Conservation (phyloP, 2,329 filamentous ascomycete genomes). For the Canariomyces notabilis region DNA sequence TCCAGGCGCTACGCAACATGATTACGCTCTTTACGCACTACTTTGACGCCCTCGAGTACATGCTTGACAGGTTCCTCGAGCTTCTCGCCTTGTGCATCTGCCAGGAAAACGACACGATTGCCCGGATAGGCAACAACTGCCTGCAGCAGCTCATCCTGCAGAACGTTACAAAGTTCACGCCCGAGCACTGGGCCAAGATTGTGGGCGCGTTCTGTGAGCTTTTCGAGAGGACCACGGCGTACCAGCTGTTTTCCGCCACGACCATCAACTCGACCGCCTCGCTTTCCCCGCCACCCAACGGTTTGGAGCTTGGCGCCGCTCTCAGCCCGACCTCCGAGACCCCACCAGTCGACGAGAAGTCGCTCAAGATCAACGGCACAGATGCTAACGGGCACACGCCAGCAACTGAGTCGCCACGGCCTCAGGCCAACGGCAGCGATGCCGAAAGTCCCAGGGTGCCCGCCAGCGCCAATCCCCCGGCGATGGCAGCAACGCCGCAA, state of each 20-base stretch:
- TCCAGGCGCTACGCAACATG: conserved; percentile 96
- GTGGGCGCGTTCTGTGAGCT: conserved; percentile 94
- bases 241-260: conserved; percentile 88
- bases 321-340: conserved; percentile 39
- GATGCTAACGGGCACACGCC: conserved; percentile 38
- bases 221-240: conserved; percentile 89
- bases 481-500: conserved; percentile 22
- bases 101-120: conserved; percentile 98
- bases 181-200: conserved; percentile 88
- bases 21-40: conserved; percentile 98
- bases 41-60: conserved; percentile 92
- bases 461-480: conserved; percentile 20
- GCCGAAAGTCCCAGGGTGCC: conserved; percentile 16
- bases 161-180: conserved; percentile 87
- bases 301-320: conserved; percentile 45
- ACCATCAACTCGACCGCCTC: conserved; percentile 51
- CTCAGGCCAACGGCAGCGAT: conserved; percentile 19
- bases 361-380: conserved; percentile 56
- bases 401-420: conserved; percentile 30
- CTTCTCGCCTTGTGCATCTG: conserved; percentile 93
- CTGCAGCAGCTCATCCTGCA: conserved; percentile 93
- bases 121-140: conserved; percentile 96
- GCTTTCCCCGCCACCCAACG: conserved; percentile 48
- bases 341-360: conserved; percentile 45
- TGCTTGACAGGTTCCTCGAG: conserved; percentile 96